Percentiles rank a stretch among this genome's conserved stretches.
These are phyloP conservation scores for Pichia inconspicua DNA, from an alignment of 1,139 yeast species.

Conservation along the genomic window DNA sequence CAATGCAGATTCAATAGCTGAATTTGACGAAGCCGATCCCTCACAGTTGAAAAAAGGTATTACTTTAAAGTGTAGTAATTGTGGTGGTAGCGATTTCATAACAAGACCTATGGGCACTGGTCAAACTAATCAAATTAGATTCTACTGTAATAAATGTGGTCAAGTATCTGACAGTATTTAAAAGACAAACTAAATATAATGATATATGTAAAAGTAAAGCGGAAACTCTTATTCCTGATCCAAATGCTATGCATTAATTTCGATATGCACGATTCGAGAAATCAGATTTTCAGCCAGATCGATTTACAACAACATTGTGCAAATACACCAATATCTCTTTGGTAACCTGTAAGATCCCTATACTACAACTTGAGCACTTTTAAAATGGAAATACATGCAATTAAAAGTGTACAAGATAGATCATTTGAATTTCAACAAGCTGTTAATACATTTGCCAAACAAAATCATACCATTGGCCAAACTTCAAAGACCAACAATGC, in stretches of 20 bases:
- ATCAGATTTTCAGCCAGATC: too few relatives aligned
- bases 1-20: background rate
- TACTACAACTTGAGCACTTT: too few relatives aligned
- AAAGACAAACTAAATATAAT: background rate
- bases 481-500: conserved; percentile 20
- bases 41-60: background rate
- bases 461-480: conserved; percentile 16
- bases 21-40: background rate
- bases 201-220: background rate
- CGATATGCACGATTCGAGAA: too few relatives aligned
- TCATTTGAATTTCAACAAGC: conserved; percentile 84
- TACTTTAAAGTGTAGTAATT: conserved; percentile 2
- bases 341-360: background rate
- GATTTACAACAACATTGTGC: too few relatives aligned
- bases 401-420: conserved; percentile 53
- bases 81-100: conserved; percentile 6
- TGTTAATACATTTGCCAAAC: conserved; percentile 60
- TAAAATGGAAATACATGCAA: conserved; percentile 19
- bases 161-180: conserved; percentile 1
- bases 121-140: conserved; percentile 14
- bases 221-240: too few relatives aligned
- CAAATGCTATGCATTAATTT: too few relatives aligned
- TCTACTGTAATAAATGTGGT: conserved; percentile 24
- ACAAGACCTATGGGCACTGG: conserved; percentile 17
- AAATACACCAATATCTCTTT: background rate